Evolutionary conservation across 1,284 basidiomycete species (phyloP).

Genomic region (Rhodotorula glutinis): DNA sequence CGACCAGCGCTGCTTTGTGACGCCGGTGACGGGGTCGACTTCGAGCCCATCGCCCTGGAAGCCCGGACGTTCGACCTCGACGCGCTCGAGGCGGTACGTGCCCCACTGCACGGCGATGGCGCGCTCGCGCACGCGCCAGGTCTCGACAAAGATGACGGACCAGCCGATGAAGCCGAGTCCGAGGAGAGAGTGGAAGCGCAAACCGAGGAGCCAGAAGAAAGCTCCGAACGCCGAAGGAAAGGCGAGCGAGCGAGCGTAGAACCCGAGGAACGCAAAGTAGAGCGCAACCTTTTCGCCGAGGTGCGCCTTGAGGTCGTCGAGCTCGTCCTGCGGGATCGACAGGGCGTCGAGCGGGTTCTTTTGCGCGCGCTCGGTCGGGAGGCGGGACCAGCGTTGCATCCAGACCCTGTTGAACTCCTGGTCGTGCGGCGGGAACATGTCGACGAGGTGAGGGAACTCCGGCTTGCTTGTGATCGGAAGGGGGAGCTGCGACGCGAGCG

Average conservation of each 20-base stretch:
- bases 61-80: slow-evolving; percentile 70
- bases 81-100: slow-evolving; percentile 68
- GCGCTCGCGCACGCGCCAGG: slow-evolving; percentile 80
- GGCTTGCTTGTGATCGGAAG: slow-evolving; percentile 40
- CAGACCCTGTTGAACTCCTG: slow-evolving; percentile 70
- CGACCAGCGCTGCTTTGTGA: slow-evolving; percentile 20
- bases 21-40: slow-evolving; percentile 39
- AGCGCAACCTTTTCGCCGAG: slow-evolving; percentile 85
- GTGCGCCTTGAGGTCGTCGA: slow-evolving; percentile 62
- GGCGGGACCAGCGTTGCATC: slow-evolving; percentile 64
- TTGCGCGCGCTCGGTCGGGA: slow-evolving; percentile 46
- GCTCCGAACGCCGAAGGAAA: slow-evolving; percentile 47
- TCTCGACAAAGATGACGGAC: slow-evolving; percentile 80
- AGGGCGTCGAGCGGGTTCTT: slow-evolving; percentile 46
- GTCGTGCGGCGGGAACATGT: slow-evolving; percentile 74
- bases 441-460: slow-evolving; percentile 71
- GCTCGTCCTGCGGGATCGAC: slow-evolving; percentile 52
- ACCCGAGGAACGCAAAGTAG: slow-evolving; percentile 82
- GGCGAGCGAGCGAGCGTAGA: slow-evolving; percentile 58
- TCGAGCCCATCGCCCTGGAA: slow-evolving; percentile 51
- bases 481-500: slow-evolving; percentile 14
- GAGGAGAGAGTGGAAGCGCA: slow-evolving; percentile 70
- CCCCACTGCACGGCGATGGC: slow-evolving; percentile 76
- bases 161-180: slow-evolving; percentile 71
- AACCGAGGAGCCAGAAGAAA: slow-evolving; percentile 56